These are phyloP conservation scores for Cystobasidium ongulense DNA, from an alignment of 768 basidiomycete genomes.

Conservation along the genomic window DNA sequence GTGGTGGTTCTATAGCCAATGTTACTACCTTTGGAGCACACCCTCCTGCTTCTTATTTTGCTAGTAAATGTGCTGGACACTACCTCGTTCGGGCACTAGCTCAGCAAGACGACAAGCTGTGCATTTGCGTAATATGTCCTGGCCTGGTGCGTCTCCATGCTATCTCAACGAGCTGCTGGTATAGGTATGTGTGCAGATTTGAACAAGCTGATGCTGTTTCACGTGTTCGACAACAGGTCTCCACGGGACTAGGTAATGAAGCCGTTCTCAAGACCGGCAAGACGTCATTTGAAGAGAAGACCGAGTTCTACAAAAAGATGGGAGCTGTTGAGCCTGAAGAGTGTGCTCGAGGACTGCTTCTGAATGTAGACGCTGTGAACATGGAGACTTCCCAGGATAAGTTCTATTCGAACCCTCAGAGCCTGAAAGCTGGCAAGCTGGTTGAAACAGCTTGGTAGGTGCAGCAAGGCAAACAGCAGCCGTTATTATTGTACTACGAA, in stretches of 20 bases:
- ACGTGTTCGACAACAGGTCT: not conserved
- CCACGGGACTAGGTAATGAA: not conserved
- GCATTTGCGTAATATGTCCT: not conserved
- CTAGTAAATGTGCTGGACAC: not conserved
- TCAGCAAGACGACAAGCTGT: not conserved
- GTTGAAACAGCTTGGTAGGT: not conserved
- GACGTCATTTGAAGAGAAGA: not conserved
- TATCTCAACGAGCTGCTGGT: not conserved
- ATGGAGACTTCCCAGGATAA: not conserved
- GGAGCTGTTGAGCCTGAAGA: not conserved
- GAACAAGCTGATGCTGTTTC: not conserved
- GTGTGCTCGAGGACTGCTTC: not conserved
- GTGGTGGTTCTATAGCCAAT: not conserved
- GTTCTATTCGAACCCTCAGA: not conserved
- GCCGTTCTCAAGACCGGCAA: not conserved
- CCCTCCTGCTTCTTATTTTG: not conserved
- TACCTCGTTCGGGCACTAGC: not conserved
- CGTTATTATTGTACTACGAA: no score
- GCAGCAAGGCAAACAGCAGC: no score
- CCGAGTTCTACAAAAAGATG: not conserved
- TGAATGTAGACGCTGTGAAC: not conserved
- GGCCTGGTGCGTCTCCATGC: not conserved
- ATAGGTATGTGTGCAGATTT: not conserved
- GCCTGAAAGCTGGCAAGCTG: not conserved
- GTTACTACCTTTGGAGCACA: not conserved